These are phyloP conservation scores for Exsudoporus frostii DNA, from an alignment of 768 basidiomycete genomes.

Conservation along the genomic window DNA sequence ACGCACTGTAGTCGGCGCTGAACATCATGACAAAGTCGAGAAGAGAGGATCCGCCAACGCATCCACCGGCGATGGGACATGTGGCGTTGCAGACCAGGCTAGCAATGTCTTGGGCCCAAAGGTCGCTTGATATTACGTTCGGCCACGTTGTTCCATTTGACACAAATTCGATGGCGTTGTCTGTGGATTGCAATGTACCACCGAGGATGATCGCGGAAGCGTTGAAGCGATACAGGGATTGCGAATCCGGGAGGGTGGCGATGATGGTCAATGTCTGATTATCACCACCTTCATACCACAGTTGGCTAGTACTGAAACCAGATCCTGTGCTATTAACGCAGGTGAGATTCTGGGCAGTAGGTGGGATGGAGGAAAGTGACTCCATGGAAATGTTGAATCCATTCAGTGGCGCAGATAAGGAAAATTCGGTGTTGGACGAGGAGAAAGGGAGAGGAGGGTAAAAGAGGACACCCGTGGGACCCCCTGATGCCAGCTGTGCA, in stretches of 20 bases:
- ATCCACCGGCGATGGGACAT: neutral
- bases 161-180: neutral
- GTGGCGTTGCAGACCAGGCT: constrained; percentile 1
- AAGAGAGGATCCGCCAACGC: neutral
- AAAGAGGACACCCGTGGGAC: neutral
- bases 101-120: constrained; percentile 1
- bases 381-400: constrained; percentile 6
- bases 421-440: neutral
- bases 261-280: neutral
- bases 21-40: neutral
- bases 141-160: neutral
- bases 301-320: neutral
- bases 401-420: neutral
- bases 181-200: neutral
- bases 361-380: neutral
- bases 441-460: neutral
- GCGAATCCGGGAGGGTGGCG: neutral
- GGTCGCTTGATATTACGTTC: neutral
- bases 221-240: neutral
- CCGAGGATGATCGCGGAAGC: neutral
- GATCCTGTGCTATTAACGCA: neutral
- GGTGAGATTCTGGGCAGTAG: neutral
- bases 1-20: neutral
- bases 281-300: neutral
- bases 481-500: neutral